Percentiles rank a stretch among this genome's conserved stretches.
These are phyloP conservation scores for Rhinocladiella similis DNA, from an alignment of 2,329 filamentous ascomycete species.

Conservation along the genomic window DNA sequence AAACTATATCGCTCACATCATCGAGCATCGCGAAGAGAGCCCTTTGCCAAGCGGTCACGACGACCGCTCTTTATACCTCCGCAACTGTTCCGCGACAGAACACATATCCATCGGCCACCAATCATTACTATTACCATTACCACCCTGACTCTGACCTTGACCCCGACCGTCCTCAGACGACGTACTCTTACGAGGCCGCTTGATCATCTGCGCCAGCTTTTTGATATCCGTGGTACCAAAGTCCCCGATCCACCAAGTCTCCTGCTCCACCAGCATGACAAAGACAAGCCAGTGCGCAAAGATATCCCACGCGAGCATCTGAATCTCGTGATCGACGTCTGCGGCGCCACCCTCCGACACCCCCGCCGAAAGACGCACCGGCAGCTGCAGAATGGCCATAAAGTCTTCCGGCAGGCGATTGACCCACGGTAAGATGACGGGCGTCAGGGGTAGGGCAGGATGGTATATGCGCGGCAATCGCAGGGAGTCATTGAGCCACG, in stretches of 20 bases:
- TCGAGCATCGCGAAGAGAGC: neutral
- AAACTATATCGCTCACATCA: too few relatives aligned
- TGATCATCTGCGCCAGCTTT: neutral
- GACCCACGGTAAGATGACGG: constrained; percentile 7
- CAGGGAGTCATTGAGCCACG: constrained; percentile 6
- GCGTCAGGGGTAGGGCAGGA: neutral
- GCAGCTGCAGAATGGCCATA: too few relatives aligned
- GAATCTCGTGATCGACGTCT: constrained; percentile 6
- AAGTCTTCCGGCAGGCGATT: constrained; percentile 6
- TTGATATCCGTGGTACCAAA: constrained; percentile 11
- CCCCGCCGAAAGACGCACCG: neutral
- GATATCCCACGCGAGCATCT: constrained; percentile 16
- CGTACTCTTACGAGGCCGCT: neutral
- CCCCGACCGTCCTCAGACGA: neutral
- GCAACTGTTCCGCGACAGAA: constrained; percentile 7
- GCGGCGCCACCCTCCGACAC: neutral
- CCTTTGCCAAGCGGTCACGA: neutral
- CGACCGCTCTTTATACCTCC: neutral
- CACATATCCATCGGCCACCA: constrained; percentile 8
- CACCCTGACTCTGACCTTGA: too few relatives aligned
- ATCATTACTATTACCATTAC: neutral
- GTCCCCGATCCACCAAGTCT: constrained; percentile 6
- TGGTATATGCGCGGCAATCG: constrained; percentile 1
- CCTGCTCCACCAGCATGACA: constrained; percentile 11
- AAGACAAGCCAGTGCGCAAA: constrained; percentile 16